Percentiles rank a stretch among this genome's conserved stretches.
Conservation (phyloP, 495 filamentous ascomycete species). For the Trypethelium eluteriae region DNA sequence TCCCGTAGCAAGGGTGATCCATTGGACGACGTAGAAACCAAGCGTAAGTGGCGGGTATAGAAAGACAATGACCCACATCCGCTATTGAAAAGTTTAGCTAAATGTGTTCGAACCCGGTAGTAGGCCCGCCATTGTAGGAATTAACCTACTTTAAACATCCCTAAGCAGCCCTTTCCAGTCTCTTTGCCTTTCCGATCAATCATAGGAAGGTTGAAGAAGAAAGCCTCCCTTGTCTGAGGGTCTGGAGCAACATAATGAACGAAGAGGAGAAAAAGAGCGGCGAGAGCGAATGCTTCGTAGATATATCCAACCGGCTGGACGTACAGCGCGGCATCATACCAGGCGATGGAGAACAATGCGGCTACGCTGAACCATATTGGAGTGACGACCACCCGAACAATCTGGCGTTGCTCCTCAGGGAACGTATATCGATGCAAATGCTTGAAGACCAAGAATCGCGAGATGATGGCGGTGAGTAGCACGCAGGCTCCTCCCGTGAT, state of each 20-base stretch:
- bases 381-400: slow-evolving; percentile 16
- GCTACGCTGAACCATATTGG: slow-evolving; percentile 13
- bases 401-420: slow-evolving; percentile 12
- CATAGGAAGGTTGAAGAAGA: slow-evolving; percentile 13
- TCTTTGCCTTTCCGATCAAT: slow-evolving; percentile 9
- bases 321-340: slow-evolving; percentile 10
- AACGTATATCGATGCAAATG: slow-evolving; percentile 6
- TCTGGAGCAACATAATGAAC: slow-evolving; percentile 15
- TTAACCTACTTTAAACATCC: slow-evolving; percentile 16
- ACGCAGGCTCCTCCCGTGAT: slow-evolving; percentile 10
- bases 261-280: slow-evolving; percentile 18
- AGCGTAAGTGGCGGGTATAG: slow-evolving; percentile 5
- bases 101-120: neutral
- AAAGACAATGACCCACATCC: slow-evolving; percentile 16
- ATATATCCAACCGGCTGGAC: slow-evolving; percentile 13
- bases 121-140: neutral
- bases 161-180: slow-evolving; percentile 9
- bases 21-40: slow-evolving; percentile 2
- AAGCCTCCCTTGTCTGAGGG: neutral
- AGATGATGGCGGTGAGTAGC: slow-evolving; percentile 6
- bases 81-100: slow-evolving; percentile 5
- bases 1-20: slow-evolving; percentile 2
- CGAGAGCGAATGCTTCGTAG: slow-evolving; percentile 17
- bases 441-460: slow-evolving; percentile 5
- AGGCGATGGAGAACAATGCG: slow-evolving; percentile 14